These are phyloP conservation scores for Apostasia ramifera DNA, from an alignment of 106 monocot genomes.

Conservation along the genomic window DNA sequence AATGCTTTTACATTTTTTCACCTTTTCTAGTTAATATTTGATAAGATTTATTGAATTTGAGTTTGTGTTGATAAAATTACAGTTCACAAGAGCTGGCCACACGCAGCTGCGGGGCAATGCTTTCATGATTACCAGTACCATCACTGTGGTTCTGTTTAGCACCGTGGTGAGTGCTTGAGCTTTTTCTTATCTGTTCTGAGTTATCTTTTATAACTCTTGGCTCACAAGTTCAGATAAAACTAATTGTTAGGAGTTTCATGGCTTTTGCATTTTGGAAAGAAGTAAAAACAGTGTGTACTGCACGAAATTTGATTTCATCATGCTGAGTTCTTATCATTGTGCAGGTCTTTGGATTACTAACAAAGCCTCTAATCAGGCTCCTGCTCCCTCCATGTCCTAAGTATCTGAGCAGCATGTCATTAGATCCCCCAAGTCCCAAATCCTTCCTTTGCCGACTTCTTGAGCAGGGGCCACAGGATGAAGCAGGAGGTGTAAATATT, in stretches of 20 bases:
- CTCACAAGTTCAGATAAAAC: too few species aligned
- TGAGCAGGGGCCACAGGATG: conserved; percentile 11
- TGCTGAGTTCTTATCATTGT: too few species aligned
- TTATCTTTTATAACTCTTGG: too few species aligned
- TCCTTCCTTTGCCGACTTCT: conserved; percentile 7
- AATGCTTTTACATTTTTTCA: too few species aligned
- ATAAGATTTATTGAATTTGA: neutral
- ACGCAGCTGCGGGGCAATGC: conserved; percentile 36
- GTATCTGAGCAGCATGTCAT: conserved; percentile 11
- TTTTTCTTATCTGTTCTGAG: too few species aligned
- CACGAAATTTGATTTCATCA: too few species aligned
- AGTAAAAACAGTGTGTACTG: too few species aligned
- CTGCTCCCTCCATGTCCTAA: conserved; percentile 7
- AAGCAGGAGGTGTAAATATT: conserved; percentile 8
- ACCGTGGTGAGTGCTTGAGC: conserved; percentile 28
- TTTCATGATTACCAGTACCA: conserved; percentile 49
- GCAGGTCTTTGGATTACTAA: conserved; percentile 19
- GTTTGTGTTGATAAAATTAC: conserved; percentile 10
- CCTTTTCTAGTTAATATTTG: too few species aligned
- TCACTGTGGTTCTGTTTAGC: conserved; percentile 54
- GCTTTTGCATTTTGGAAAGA: too few species aligned
- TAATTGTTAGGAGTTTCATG: too few species aligned
- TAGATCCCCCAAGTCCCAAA: conserved; percentile 12
- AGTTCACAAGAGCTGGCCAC: conserved; percentile 40
- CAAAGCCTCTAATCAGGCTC: conserved; percentile 19